Evolutionary conservation across 2,329 filamentous ascomycete genomes (phyloP), one percentile per base, ranked within the genome.

Genomic region (Colletotrichum gigasporum): DNA sequence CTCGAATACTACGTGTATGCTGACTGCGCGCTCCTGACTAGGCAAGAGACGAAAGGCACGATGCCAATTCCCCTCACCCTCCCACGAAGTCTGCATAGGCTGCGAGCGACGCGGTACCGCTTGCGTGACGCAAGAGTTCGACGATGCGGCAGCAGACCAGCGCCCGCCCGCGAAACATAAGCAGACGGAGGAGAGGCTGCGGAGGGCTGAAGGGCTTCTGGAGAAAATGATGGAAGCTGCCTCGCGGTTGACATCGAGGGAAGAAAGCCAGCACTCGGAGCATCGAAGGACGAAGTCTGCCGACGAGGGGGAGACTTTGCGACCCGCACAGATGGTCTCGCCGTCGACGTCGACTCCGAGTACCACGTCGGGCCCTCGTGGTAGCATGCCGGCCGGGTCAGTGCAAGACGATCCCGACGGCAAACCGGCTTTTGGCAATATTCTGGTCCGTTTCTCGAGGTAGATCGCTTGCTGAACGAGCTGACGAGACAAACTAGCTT

Each of bases 31-130:
- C 3, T 1, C 11, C 7, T 5, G 8, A 3, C 24, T 30, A 50
- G 41, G 42, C 28, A 85, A 84, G 70, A 78, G 82, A 48, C 78
- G 84, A 20, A 87, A 87, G 73, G 76, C 82, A 6, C 75, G 78
- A 2, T 87, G 85, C 69, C 79, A 76, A 20, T 82, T 83, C 61
- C 70, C 74, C 10, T 70, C 75, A 2, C 69, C 75, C 4, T 68
- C 73, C 3, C 75, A 80, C 6, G 63, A 72, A 2, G 65, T 79
- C 2, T 87, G 85, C 60, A 71, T 78, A 18, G 78, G 76, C 2
- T 87, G 85, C 66, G 72, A 75, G n/a, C 72, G 79, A 9, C 79
- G 84, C 0, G 74, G 78, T 1, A 74, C 76, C 0, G 67, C 67
- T 28, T 85, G 84, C 61, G 68, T 84, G 34, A 77, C 80, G 55